Evolutionary conservation across 495 filamentous ascomycete genomes (phyloP).

Genomic region (Neurospora sp.): DNA sequence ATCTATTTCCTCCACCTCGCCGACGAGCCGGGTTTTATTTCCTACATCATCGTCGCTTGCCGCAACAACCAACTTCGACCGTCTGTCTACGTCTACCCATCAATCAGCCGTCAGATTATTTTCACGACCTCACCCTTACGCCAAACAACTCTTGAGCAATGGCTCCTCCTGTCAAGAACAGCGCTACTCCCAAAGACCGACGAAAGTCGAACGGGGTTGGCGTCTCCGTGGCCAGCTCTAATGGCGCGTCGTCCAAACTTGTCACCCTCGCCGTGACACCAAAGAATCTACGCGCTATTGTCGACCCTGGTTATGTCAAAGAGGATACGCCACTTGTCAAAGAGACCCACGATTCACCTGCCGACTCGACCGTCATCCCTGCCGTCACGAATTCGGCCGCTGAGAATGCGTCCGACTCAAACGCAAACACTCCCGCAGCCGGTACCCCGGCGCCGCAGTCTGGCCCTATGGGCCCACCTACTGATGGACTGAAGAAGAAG

Average conservation of each 20-base stretch:
- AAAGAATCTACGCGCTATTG: conserved; percentile 30
- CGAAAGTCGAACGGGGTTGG: conserved; percentile 26
- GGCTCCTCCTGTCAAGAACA: conserved; percentile 30
- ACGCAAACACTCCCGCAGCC: conserved; percentile 33
- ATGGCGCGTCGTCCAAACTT: conserved; percentile 18
- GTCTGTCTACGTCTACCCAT: conserved; percentile 2
- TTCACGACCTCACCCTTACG: background rate
- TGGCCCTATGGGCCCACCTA: conserved; percentile 38
- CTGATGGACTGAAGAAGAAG: conserved; percentile 52
- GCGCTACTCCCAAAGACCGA: conserved; percentile 32
- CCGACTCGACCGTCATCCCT: conserved; percentile 15
- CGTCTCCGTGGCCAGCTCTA: conserved; percentile 1
- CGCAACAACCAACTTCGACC: conserved; percentile 1
- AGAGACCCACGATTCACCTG: conserved; percentile 19
- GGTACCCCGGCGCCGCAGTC: conserved; percentile 34
- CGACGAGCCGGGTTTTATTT: background rate
- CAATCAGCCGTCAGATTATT: conserved; percentile 4
- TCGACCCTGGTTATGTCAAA: conserved; percentile 31
- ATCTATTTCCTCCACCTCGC: conserved; percentile 8
- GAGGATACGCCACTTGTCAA: conserved; percentile 29
- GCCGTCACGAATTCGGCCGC: conserved; percentile 24
- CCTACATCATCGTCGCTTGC: background rate
- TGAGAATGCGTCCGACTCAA: conserved; percentile 40
- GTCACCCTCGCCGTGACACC: conserved; percentile 30
- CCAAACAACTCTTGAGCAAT: conserved; percentile 9